Base-by-base conservation (phyloP, 1,284 basidiomycete species). In the Boletus sp. region DNA sequence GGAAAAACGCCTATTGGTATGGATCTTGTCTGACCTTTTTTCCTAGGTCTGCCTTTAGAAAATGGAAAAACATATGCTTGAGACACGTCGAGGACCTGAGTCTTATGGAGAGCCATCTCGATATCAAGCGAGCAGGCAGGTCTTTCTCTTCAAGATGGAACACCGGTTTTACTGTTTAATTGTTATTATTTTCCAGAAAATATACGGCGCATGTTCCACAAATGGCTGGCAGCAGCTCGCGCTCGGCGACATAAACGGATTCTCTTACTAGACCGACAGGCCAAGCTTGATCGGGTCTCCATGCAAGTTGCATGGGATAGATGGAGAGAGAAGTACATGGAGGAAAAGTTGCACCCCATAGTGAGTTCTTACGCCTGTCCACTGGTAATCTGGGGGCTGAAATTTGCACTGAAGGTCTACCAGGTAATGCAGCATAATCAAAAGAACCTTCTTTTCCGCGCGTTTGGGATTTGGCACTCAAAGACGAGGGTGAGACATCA, bases 61-160 rank as follows among this genome's bases (percentile, higher is more conserved):
- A 82, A 65, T 90, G 88, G 88, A 84, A 80, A 60, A 64, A 63
- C 9, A 69, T 77, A 29, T 78, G 75, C 56, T 68, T 72, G 37
- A 78, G 81, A 14, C 85, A 86, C 58, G 74, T 75, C 6, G 84
- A 89, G 59, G 79, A 82, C 52, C 65, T 84, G 2, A 82, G 79
- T 56, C 75, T 91, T n/a, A 78, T 91, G 75, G 82, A 88, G 60
- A 90, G 84, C 60, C 87, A 88, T 61, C 77, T 83, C 52, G 77
- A 84, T 52, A 78, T 91, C 40, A 88, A 86, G 64, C 76, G 77
- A 41, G 85, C 88, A 75, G 87, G 88, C 81, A 57, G 27, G 62
- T 51, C 10, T 22, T 42, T 33, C 29, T 26, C 8, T 41, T 39
- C 39, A 48, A 25, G 13, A 27, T n/a, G 5, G n/a, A 44, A 16